Evolutionary conservation across 129 eudicot species (phyloP).

Genomic region (Gnaphalium uliginosum): DNA sequence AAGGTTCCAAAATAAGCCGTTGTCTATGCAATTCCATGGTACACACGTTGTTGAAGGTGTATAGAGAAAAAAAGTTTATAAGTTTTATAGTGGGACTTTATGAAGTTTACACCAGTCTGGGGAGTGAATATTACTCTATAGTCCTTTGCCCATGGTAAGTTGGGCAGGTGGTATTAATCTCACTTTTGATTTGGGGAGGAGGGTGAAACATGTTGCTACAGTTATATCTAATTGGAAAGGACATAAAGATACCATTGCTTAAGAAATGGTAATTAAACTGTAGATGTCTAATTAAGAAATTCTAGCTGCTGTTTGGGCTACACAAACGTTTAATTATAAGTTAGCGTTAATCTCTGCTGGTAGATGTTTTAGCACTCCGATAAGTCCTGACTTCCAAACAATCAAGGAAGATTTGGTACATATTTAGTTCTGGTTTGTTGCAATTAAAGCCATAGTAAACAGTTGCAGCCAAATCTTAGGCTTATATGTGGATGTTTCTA

Average conservation of each 20-base stretch:
- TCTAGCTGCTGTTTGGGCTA: constrained; percentile 8
- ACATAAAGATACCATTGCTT: not conserved
- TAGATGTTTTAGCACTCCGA: not conserved
- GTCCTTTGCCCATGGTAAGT: not conserved
- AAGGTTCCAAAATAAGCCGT: not conserved
- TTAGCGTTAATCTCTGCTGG: constrained; percentile 3
- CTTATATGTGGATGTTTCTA: not conserved
- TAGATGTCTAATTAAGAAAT: constrained; percentile 11
- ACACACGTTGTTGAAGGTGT: not conserved
- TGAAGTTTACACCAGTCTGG: constrained; percentile 2
- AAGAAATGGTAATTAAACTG: constrained; percentile 6
- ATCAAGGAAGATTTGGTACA: not conserved
- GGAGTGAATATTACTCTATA: not conserved
- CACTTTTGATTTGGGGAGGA: not conserved
- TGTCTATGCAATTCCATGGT: not conserved
- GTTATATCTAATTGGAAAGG: constrained; percentile 1
- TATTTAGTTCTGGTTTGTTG: not conserved
- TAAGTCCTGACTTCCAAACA: not conserved
- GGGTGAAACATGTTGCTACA: not conserved
- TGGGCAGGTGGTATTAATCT: not conserved
- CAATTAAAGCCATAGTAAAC: not conserved
- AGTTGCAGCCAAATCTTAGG: not conserved
- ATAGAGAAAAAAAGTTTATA: not conserved
- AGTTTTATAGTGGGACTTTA: not conserved
- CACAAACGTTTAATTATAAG: constrained; percentile 1